These are phyloP conservation scores for Ilyonectria sp. DNA, from an alignment of 2,329 filamentous ascomycete genomes.

Conservation along the genomic window DNA sequence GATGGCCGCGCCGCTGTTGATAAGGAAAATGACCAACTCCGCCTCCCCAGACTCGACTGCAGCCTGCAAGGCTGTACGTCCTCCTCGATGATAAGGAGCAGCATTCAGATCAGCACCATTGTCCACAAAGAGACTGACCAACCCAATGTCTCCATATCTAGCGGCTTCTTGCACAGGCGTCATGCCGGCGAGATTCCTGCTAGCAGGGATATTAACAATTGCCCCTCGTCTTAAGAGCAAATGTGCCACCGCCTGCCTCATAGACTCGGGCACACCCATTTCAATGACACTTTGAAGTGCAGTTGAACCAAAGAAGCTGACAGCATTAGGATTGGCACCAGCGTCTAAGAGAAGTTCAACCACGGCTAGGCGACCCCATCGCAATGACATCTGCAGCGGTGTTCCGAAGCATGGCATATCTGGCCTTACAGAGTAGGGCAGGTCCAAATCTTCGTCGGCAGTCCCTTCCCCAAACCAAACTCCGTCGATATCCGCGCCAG, in stretches of 20 bases:
- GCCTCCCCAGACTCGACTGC: not conserved
- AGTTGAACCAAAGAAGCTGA: not conserved
- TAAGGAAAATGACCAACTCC: not conserved
- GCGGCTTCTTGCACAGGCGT: not conserved
- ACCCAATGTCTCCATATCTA: not conserved
- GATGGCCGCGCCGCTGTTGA: not conserved
- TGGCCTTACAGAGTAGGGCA: too few species aligned
- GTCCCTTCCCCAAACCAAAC: rapidly evolving
- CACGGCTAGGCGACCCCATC: not conserved
- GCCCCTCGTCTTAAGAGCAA: not conserved
- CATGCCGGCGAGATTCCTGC: not conserved
- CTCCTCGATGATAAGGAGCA: not conserved
- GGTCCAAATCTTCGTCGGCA: too few species aligned
- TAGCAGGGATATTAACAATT: not conserved
- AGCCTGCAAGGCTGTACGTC: constrained; percentile 1
- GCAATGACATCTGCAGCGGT: not conserved
- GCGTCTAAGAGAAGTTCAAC: not conserved
- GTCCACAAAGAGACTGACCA: not conserved
- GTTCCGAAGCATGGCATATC: too few species aligned
- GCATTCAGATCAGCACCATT: not conserved
- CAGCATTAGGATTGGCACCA: not conserved
- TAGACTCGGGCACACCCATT: too few species aligned
- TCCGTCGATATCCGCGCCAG: not conserved
- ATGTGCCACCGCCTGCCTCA: not conserved
- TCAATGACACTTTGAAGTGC: too few species aligned